Conservation (phyloP, 2,329 filamentous ascomycete species). For the Claviceps sp. region DNA sequence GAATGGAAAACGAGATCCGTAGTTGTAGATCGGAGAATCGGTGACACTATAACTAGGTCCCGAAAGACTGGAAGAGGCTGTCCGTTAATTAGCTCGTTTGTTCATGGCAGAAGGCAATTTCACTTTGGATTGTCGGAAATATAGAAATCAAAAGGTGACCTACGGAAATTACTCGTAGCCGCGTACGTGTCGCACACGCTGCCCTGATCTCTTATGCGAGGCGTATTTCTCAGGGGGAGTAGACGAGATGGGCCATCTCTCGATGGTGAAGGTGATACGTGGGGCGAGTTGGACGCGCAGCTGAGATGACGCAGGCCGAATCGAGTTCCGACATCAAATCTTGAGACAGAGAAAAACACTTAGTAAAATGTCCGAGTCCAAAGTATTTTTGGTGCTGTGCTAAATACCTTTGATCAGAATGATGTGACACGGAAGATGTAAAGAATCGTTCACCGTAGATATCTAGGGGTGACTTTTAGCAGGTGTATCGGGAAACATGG, state of each 20-base stretch:
- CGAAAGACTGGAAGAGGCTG: conserved; percentile 13
- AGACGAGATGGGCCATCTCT: conserved; percentile 16
- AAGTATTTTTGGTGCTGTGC: background rate
- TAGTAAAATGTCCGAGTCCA: conserved; percentile 4
- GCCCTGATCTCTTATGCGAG: conserved; percentile 9
- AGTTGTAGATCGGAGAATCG: conserved; percentile 19
- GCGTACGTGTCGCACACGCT: conserved; percentile 4
- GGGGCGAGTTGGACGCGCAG: conserved; percentile 24
- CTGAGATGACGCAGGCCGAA: conserved; percentile 23
- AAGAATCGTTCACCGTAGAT: conserved; percentile 13
- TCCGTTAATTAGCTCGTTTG: conserved; percentile 3
- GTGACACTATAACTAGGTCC: conserved; percentile 17
- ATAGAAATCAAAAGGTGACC: background rate
- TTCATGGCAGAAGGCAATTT: background rate
- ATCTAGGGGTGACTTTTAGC: conserved; percentile 12
- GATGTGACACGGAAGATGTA: conserved; percentile 8
- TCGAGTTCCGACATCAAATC: conserved; percentile 20
- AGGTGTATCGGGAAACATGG: background rate
- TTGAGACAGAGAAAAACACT: conserved; percentile 3
- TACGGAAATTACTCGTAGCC: conserved; percentile 6
- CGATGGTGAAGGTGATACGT: conserved; percentile 21
- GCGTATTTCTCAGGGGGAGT: conserved; percentile 12
- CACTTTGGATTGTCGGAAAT: background rate
- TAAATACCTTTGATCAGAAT: conserved; percentile 14
- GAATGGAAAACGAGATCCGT: conserved; percentile 17